Base-by-base conservation (phyloP, 2,329 filamentous ascomycete genomes). In the Alternaria brassicae region DNA sequence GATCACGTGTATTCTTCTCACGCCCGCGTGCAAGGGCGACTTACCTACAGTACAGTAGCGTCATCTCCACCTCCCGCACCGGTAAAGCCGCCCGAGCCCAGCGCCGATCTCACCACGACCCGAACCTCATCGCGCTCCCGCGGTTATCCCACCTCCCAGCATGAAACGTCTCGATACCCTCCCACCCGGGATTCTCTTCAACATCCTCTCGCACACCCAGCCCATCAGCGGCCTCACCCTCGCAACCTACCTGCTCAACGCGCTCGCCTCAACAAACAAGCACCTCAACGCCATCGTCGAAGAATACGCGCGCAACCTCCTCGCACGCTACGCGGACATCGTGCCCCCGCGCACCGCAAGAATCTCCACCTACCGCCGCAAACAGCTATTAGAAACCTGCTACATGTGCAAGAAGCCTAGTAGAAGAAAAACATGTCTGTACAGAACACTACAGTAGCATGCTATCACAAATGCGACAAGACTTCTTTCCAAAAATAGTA, bases 401-500 rank as follows among this genome's bases (percentile, higher is more conserved):
- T 69, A 71, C 21, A 54, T 71, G 28, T 77, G 74, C 54, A 63
- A 63, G 37, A 73, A 65, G 52, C 65, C 49, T 21, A 74, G 65
- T 51, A 63, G 51, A 39, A 52, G 73, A 17, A 59, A 57, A 19
- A 71, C 74, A 1, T 73, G 70, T 13, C 53, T 77, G 0, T 69
- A 72, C 44, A 32, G 21, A 0, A 53, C 23, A 1, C 21, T 73
- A 53, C 23, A 1, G 19, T 73, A 42, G 70, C 68, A 2, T 75
- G 72, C 47, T 77, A 73, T n/a, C 39, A 30, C 3, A 40, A 28
- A 13, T 77, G 74, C 47, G 74, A 77, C 25, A 67, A 56, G 45
- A 53, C 56, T 13, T 21, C 65, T 71, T 69, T 39, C 65, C 68
- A 1, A 77, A 77, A 52, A 70, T 75, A 56, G 74, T 74, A 62